Evolutionary conservation across 768 basidiomycete genomes (phyloP), one percentile per base, ranked within the genome.

Genomic region (Tephrocybe sp.): DNA sequence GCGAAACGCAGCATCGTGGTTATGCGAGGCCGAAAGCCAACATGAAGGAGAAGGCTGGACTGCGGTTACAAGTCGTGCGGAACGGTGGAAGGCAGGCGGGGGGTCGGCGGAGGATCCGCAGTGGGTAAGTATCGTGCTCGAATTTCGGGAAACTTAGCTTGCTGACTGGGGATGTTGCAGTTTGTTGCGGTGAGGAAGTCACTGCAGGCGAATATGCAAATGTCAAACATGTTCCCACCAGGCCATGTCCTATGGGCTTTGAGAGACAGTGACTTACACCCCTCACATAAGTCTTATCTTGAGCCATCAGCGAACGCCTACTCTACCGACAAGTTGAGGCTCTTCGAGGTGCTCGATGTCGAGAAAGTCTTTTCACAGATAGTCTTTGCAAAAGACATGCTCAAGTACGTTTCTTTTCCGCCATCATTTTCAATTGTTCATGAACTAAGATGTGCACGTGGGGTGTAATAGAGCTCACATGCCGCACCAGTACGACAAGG

Each of bases 111-210:
- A 80, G 16, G 84, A 83, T 64, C 70, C 71, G 49, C 69, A 78
- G 43, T 83, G 80, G 80, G 80, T 82, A 43, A 39, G 67, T 60
- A 19, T 16, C 12, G n/a, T 21, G 12, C 27, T 27, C 12, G 33
- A 6, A 27, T 25, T 1, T 12, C 19, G 12, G 30, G 39, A 13
- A 24, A 2, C 21, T 48, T 27, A 4, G 9, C 8, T 21, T 9
- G 25, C 34, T 52, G 29, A 53, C 12, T 13, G 21, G 8, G 37
- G 24, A 8, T 31, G 23, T n/a, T 39, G 23, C 47, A 91, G 90
- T 89, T 92, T 59, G 70, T 91, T 31, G 79, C 88, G 0, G 78
- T 87, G 50, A 80, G 90, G 38, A 91, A 88, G 72, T 91, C 89
- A 2, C 75, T 92, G 0, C 88, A 91, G 63, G 89, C 88, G 38